phyloP scores from a whole-genome alignment of 805 yeast genomes.

The Kluyveromyces aestuarii region DNA sequence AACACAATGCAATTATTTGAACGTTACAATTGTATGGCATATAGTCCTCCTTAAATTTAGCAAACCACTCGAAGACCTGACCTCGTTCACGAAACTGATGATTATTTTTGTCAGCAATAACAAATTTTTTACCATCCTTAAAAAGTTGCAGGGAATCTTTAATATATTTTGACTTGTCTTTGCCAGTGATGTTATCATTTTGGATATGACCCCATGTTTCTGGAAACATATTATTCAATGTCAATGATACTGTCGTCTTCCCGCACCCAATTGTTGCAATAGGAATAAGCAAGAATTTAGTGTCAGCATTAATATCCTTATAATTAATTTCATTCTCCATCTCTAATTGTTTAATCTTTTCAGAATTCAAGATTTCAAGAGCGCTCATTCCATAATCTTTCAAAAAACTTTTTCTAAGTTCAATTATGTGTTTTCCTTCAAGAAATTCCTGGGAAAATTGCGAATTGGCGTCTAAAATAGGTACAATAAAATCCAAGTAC shows the following conservation, averaged over 20 bases:
- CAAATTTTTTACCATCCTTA: slow-evolving; percentile 33
- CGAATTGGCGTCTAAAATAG: slow-evolving; percentile 43
- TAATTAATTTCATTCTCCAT: slow-evolving; percentile 31
- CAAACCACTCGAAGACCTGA: slow-evolving; percentile 50
- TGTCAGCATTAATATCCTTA: slow-evolving; percentile 28
- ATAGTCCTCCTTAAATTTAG: slow-evolving; percentile 34
- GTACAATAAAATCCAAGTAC: slow-evolving; percentile 60
- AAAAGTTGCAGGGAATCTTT: slow-evolving; percentile 36
- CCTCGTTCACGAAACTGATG: slow-evolving; percentile 61
- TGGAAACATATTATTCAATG: slow-evolving; percentile 47
- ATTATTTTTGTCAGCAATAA: slow-evolving; percentile 78
- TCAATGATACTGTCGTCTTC: slow-evolving; percentile 71
- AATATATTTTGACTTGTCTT: slow-evolving; percentile 41
- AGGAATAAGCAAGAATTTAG: slow-evolving; percentile 63
- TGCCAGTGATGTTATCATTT: slow-evolving; percentile 60
- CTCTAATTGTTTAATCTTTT: slow-evolving; percentile 29
- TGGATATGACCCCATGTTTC: slow-evolving; percentile 62
- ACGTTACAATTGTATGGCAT: slow-evolving; percentile 37
- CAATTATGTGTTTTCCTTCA: slow-evolving; percentile 63
- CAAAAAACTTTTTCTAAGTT: slow-evolving; percentile 59
- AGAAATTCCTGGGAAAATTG: slow-evolving; percentile 37
- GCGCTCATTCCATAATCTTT: slow-evolving; percentile 46
- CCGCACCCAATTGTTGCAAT: slow-evolving; percentile 94
- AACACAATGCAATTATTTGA: slow-evolving; percentile 61
- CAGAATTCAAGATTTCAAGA: slow-evolving; percentile 44